These are phyloP conservation scores for Verticillium zaregamsianum DNA, from an alignment of 2,329 filamentous ascomycete species.

Conservation along the genomic window DNA sequence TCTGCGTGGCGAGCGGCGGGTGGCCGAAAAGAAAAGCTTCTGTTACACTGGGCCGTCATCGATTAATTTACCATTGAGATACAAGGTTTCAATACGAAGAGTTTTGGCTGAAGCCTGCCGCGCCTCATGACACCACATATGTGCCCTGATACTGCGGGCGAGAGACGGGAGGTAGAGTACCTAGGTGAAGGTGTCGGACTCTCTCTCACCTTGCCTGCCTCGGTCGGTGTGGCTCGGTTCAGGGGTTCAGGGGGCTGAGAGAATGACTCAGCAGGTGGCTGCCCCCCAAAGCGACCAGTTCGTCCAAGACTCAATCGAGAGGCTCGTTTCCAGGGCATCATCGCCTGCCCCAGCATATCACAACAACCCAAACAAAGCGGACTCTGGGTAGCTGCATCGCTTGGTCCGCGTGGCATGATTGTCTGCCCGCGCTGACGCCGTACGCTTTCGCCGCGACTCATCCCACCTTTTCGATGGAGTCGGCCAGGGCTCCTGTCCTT, in stretches of 20 bases:
- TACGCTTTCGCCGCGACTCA: neutral
- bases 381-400: neutral
- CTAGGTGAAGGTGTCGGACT: no score
- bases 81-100: neutral
- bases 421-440: neutral
- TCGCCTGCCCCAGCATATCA: neutral
- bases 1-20: neutral
- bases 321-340: neutral
- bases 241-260: no score
- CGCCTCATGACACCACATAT: neutral
- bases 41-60: neutral
- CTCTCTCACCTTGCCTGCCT: no score
- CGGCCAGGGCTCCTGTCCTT: neutral
- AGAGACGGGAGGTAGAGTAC: neutral
- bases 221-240: no score
- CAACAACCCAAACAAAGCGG: neutral
- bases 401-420: neutral
- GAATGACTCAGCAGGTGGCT: no score
- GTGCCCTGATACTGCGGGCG: neutral
- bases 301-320: neutral
- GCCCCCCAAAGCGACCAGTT: no score
- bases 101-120: neutral
- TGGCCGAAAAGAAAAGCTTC: neutral
- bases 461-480: neutral
- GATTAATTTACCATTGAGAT: neutral